These are phyloP conservation scores for Penstemon barbatus DNA, from an alignment of 257 asterid species.

Conservation along the genomic window DNA sequence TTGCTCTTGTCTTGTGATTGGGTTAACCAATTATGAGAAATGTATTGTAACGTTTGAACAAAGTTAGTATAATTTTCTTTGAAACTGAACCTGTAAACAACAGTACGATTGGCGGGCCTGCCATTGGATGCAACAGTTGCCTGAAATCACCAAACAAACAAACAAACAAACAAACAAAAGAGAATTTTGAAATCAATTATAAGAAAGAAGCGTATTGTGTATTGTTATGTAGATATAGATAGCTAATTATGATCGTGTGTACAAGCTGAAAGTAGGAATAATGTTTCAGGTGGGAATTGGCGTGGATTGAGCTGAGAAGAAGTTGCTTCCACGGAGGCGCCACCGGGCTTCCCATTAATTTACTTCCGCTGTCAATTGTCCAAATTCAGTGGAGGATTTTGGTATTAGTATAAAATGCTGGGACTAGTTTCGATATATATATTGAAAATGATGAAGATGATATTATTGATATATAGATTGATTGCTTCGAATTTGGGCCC, in stretches of 20 bases:
- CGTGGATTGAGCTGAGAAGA: constrained; percentile 61
- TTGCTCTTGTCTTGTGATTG: too few species aligned
- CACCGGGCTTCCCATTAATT: constrained; percentile 51
- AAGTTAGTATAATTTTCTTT: too few species aligned
- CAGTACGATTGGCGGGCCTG: constrained; percentile 92
- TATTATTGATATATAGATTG: too few species aligned
- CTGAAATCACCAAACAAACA: constrained; percentile 38
- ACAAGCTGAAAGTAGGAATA: constrained; percentile 79
- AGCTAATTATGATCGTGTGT: not conserved
- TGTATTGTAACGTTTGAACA: too few species aligned
- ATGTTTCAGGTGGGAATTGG: constrained; percentile 83
- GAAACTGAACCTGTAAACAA: constrained; percentile 72
- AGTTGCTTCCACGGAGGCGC: constrained; percentile 87
- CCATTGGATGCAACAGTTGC: constrained; percentile 70
- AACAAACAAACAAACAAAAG: not conserved
- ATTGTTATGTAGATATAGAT: not conserved
- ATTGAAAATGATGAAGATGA: too few species aligned
- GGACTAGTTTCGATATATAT: not conserved
- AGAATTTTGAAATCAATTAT: not conserved
- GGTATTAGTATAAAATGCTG: not conserved
- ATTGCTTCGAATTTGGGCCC: too few species aligned
- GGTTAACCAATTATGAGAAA: too few species aligned
- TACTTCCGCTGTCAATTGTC: constrained; percentile 6
- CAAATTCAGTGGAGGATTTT: constrained; percentile 3
- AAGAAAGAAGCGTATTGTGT: not conserved